Base-by-base conservation (phyloP, 139 green algal species). In the Haematococcus lacustris region DNA sequence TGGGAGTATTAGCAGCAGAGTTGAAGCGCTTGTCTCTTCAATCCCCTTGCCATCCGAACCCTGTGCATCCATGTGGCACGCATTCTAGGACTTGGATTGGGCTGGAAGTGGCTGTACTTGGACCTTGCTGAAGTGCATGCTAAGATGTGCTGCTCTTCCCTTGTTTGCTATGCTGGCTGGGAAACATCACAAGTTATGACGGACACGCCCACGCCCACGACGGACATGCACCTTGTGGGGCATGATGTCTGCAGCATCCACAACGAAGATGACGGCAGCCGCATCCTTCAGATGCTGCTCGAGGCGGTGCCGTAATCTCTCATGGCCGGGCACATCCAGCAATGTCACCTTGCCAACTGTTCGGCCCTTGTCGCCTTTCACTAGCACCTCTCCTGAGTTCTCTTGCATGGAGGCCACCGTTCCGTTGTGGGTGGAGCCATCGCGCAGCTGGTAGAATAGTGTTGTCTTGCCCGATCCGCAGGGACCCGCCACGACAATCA, bases 261-360 rank as follows among this genome's bases (percentile, higher is more conserved):
- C 67, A 0, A 97, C 70, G 51, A 97, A 95, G 2, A 97, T 76
- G 1, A 97, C 78, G 13, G 82, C 88, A 9, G 71, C 43, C 1
- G 90, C 86, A n/a, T 83, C 63, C 1, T 74, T 51, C 1, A 90
- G 72, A 32, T 88, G 78, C 0, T 78, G 39, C 17, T 90, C 83
- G 43, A 94, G 77, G 59, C 75, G 75, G n/a, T 76, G 73, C 3
- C 88, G 82, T 6, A 93, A 74, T 39, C 89, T 83, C 0, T 88
- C 88, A 74, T 97, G 91, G 5, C 93, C 93, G 0, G 92, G 92
- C 13, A 97, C 68, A 69, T 97, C 93, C 51, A 97, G 79, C 33
- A 97, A 25, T 2, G 78, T 73, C 1, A 93, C 71, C 3, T 70
- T n/a, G 23, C 74, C 74, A 21, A 67, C 40, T 6, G 47, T 39